Conservation (phyloP, 345 rosid genomes). For the Lepidium aucheri region DNA sequence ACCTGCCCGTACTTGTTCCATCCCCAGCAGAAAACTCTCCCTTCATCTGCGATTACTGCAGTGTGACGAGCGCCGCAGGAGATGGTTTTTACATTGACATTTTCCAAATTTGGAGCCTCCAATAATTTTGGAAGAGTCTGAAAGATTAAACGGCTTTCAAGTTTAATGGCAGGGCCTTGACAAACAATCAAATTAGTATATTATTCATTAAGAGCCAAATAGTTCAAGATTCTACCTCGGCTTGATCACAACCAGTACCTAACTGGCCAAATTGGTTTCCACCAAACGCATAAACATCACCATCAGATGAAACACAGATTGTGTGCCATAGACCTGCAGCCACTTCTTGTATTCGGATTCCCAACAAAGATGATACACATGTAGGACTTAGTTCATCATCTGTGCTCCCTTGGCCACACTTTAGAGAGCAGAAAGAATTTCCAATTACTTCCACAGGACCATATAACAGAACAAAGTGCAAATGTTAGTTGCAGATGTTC, state of each 20-base stretch:
- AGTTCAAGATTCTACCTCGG: constrained; percentile 54
- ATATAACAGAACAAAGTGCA: background rate
- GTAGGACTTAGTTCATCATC: constrained; percentile 86
- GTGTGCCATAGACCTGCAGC: constrained; percentile 99
- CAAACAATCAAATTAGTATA: background rate
- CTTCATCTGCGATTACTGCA: constrained; percentile 62
- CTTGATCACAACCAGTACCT: constrained; percentile 95
- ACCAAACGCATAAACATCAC: constrained; percentile 87
- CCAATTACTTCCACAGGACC: background rate
- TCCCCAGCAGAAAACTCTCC: constrained; percentile 87
- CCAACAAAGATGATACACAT: constrained; percentile 82
- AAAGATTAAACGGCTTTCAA: background rate
- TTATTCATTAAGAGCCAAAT: too few relatives aligned
- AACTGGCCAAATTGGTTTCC: constrained; percentile 98
- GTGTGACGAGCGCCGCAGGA: constrained; percentile 99
- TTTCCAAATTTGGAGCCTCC: constrained; percentile 81
- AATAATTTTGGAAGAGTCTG: constrained; percentile 86
- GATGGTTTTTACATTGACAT: constrained; percentile 40
- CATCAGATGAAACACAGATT: constrained; percentile 74
- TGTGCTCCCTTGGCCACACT: constrained; percentile 99
- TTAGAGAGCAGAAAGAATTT: background rate
- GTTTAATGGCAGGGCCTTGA: background rate
- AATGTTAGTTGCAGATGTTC: background rate
- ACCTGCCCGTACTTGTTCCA: constrained; percentile 99
- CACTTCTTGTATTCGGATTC: constrained; percentile 62